Base-by-base conservation (phyloP, 2,329 filamentous ascomycete genomes). In the Simplicillium sp. region DNA sequence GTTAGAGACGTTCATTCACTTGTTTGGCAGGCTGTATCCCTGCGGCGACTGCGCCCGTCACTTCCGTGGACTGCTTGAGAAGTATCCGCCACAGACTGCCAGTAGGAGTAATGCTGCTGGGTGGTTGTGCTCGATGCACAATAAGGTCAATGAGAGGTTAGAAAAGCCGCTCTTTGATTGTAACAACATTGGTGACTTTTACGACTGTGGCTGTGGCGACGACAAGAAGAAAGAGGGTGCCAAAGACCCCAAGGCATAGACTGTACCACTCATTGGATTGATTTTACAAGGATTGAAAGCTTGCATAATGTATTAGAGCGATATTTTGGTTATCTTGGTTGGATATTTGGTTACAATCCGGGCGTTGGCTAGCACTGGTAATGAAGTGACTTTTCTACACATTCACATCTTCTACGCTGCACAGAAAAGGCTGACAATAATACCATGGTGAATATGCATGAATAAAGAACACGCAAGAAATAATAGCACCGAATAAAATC, bases 161-260 rank as follows among this genome's bases (percentile, higher is more conserved):
- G 62, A 73, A 51, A 83, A 84, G 60, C 62, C 68, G 4, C 45
- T 69, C 11, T 84, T 83, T 50, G 77, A 84, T 58, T 84, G 80
- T 51, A 74, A 67, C 43, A 75, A 78, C 25, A 80, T 84, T 53
- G 79, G 79, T 13, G 80, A 84, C 51, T 80, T 81, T 54, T 84
- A 84, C 59, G 80, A 84, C 54, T 84, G 80, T 53, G 80, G 80
- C 1, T 84, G 80, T 52, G 80, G 77, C 12, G 80, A 82, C n/a
- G 67, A 68, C 51, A 65, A 70, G 47, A 65, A 61, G 52, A 53
- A 54, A 2, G 48, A 46, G 38, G 53, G 50, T 29, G 54, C 48
- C 16, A 54, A 55, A 35, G 51, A 49, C 32, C 50, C 47, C 37
- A 57, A 47, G 44, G 42, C 9, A 43, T 44, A 42, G 7, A 40